Evolutionary conservation across 441 rosid genomes (phyloP).

Genomic region (Geranium incanum): DNA sequence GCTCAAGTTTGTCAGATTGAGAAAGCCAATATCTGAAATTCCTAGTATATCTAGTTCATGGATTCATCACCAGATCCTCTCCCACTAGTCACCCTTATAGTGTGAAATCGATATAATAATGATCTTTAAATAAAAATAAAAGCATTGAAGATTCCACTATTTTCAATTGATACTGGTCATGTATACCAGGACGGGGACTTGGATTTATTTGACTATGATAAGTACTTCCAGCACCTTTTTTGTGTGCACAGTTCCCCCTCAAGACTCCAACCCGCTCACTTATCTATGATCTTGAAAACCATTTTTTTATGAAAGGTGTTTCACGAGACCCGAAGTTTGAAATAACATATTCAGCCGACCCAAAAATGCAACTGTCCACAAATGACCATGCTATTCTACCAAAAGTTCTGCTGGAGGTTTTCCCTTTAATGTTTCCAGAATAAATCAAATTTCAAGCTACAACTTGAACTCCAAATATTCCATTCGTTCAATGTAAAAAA

Average conservation of each 20-base stretch:
- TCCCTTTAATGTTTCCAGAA: neutral
- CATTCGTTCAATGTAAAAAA: neutral
- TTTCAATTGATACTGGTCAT: too few relatives aligned
- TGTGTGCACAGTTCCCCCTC: neutral
- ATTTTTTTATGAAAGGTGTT: neutral
- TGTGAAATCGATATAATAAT: too few relatives aligned
- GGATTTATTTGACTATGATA: neutral
- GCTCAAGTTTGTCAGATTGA: too few relatives aligned
- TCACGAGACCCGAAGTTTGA: neutral
- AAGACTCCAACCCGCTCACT: neutral
- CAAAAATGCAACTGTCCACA: neutral
- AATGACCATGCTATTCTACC: neutral
- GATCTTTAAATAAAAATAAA: too few relatives aligned
- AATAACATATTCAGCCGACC: too few relatives aligned
- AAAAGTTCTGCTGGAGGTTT: neutral
- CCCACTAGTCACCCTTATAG: too few relatives aligned
- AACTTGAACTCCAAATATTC: constrained; percentile 1
- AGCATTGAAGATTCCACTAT: too few relatives aligned
- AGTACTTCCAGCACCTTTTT: neutral
- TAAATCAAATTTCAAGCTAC: neutral
- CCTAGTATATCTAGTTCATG: too few relatives aligned
- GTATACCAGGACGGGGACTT: neutral
- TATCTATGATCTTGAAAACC: neutral
- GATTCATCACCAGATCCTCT: too few relatives aligned
- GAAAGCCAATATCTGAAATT: too few relatives aligned